Evolutionary conservation across 2,329 filamentous ascomycete species (phyloP).

Genomic region (Cladorrhinum sp.): DNA sequence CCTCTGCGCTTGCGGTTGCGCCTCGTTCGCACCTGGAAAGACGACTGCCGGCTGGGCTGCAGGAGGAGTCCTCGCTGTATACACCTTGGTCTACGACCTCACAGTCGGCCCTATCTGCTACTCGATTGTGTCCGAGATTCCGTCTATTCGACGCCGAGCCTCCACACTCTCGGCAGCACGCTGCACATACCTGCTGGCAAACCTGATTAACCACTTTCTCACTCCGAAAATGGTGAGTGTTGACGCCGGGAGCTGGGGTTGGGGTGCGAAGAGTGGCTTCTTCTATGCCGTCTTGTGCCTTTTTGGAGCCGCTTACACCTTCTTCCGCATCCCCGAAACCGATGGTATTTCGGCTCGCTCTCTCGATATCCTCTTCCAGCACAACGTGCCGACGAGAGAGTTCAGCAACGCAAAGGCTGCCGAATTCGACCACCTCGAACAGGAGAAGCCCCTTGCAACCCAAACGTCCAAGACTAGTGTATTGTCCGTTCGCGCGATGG

Average conservation of each 20-base stretch:
- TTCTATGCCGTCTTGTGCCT: constrained; percentile 37
- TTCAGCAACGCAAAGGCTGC: constrained; percentile 18
- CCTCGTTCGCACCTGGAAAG: constrained; percentile 8
- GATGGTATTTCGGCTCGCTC: constrained; percentile 24
- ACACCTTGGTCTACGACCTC: constrained; percentile 28
- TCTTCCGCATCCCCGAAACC: constrained; percentile 26
- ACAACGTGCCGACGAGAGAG: constrained; percentile 18
- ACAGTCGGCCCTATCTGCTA: constrained; percentile 29
- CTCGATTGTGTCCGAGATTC: constrained; percentile 27
- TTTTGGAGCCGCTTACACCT: constrained; percentile 36
- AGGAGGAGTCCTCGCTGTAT: constrained; percentile 24
- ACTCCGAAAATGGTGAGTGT: constrained; percentile 26
- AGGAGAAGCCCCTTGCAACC: not conserved
- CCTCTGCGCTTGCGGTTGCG: constrained; percentile 39
- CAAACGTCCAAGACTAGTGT: constrained; percentile 4
- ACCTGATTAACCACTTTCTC: constrained; percentile 24
- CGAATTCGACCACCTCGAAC: constrained; percentile 2
- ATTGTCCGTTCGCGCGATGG: constrained; percentile 1
- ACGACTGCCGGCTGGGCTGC: constrained; percentile 20
- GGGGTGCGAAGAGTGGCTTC: constrained; percentile 25
- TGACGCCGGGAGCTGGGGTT: constrained; percentile 18
- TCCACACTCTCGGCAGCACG: constrained; percentile 25
- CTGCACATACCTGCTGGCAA: constrained; percentile 22
- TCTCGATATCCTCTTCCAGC: constrained; percentile 28
- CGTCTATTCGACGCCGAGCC: constrained; percentile 25